Evolutionary conservation across 1,284 basidiomycete species (phyloP).

Genomic region (Trichosporon sp.): DNA sequence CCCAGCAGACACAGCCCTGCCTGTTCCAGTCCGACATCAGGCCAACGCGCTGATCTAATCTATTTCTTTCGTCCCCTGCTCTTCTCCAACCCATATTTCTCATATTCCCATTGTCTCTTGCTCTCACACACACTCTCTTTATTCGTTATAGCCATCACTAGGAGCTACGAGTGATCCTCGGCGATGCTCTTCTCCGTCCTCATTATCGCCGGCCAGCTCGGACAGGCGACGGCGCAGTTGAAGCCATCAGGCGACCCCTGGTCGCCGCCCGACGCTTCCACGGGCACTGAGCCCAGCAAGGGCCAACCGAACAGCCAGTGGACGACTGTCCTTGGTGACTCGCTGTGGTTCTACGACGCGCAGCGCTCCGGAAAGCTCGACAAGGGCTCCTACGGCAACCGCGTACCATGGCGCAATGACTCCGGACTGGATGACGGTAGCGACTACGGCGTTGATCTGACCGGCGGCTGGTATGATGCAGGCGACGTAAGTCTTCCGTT

Average conservation of each 20-base stretch:
- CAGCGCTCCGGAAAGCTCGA: constrained; percentile 80
- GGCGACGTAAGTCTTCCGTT: constrained; percentile 56
- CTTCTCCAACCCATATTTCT: not conserved
- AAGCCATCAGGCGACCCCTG: constrained; percentile 45
- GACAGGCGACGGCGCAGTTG: constrained; percentile 38
- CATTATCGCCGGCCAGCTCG: constrained; percentile 4
- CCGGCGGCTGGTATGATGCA: constrained; percentile 88
- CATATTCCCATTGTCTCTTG: not conserved
- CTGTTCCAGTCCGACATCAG: too few relatives aligned
- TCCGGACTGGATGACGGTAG: constrained; percentile 75
- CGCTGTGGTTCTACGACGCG: constrained; percentile 87
- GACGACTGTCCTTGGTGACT: constrained; percentile 74
- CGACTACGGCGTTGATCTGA: constrained; percentile 72
- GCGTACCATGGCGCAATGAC: constrained; percentile 84
- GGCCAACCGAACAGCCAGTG: constrained; percentile 72
- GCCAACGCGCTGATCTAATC: not conserved
- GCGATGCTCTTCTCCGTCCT: constrained; percentile 12
- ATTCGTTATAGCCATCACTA: not conserved
- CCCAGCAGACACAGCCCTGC: not conserved
- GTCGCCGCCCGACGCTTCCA: constrained; percentile 63
- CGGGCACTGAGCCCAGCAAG: constrained; percentile 61
- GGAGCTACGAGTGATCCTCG: not conserved
- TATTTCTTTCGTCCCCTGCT: not conserved
- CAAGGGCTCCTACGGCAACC: constrained; percentile 61
- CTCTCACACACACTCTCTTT: not conserved